phyloP scores from a whole-genome alignment of 768 basidiomycete species.

The Pleurotus citrinopileatus region DNA sequence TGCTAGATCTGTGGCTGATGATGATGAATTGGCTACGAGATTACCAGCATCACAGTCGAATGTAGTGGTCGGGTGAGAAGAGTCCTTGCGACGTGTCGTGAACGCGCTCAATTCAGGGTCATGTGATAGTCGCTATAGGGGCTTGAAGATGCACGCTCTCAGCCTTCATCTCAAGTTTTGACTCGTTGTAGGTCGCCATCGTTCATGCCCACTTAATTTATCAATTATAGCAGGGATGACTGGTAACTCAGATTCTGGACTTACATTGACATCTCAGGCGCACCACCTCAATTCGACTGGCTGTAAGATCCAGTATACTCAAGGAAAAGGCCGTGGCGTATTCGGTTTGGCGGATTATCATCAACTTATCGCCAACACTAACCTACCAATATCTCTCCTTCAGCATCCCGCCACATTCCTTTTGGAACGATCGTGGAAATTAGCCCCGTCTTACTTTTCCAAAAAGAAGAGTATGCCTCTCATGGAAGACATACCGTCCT shows the following conservation, averaged over 20 bases:
- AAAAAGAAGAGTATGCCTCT: conserved; percentile 62
- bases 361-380: not conserved
- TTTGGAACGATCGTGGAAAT: conserved; percentile 72
- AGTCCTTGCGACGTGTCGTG: not conserved
- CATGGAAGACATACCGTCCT: conserved; percentile 62
- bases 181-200: too few relatives aligned
- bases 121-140: not conserved
- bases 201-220: too few relatives aligned
- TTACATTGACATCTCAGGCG: too few relatives aligned
- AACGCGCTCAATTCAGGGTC: not conserved
- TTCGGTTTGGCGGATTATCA: conserved; percentile 2
- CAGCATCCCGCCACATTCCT: conserved; percentile 54
- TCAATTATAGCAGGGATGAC: too few relatives aligned
- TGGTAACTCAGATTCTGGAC: too few relatives aligned
- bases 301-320: conserved; percentile 12
- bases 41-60: too few relatives aligned
- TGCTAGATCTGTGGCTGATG: not conserved
- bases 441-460: conserved; percentile 81
- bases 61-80: not conserved
- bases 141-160: too few relatives aligned
- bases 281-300: not conserved
- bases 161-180: too few relatives aligned
- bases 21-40: too few relatives aligned
- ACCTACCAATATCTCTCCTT: not conserved
- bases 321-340: conserved; percentile 13